These are phyloP conservation scores for Arxiozyma slooffiae DNA, from an alignment of 1,139 yeast genomes.

Conservation along the genomic window DNA sequence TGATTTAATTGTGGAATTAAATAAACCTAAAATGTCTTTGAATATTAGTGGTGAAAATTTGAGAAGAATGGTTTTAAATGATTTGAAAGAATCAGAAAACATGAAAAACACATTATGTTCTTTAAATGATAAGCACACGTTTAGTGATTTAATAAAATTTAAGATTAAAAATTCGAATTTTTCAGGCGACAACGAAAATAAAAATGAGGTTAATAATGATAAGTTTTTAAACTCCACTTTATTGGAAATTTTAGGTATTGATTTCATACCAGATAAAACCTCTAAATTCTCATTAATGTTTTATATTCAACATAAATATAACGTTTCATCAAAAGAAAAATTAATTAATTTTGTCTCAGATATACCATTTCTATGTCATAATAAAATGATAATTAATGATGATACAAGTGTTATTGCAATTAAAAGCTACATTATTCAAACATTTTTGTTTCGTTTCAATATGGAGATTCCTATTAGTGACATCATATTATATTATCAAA, in stretches of 20 bases:
- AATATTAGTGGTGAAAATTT: slow-evolving; percentile 13
- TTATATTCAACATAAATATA: slow-evolving; percentile 17
- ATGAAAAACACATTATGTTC: slow-evolving; percentile 9
- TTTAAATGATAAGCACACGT: slow-evolving; percentile 11
- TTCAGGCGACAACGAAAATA: slow-evolving; percentile 12
- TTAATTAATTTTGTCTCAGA: slow-evolving; percentile 23
- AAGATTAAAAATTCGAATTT: slow-evolving; percentile 10
- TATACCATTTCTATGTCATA: slow-evolving; percentile 15
- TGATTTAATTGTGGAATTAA: slow-evolving; percentile 7
- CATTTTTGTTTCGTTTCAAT: slow-evolving; percentile 17
- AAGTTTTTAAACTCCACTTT: slow-evolving; percentile 14
- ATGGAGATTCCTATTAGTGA: slow-evolving; percentile 13
- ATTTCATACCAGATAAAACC: slow-evolving; percentile 19
- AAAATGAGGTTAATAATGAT: slow-evolving; percentile 6
- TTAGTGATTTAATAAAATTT: slow-evolving; percentile 17
- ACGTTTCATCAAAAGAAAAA: slow-evolving; percentile 7
- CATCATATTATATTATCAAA: slow-evolving; percentile 24
- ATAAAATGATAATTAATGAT: slow-evolving; percentile 17
- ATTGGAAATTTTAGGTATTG: slow-evolving; percentile 19
- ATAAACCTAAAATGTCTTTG: slow-evolving; percentile 8
- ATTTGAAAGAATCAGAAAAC: slow-evolving; percentile 16
- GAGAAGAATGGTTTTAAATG: slow-evolving; percentile 11
- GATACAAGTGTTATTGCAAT: slow-evolving; percentile 24
- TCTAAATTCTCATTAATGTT: slow-evolving; percentile 22
- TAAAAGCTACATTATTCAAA: slow-evolving; percentile 23